Conservation (phyloP, 306 rosid genomes). For the Styphnolobium japonicum region DNA sequence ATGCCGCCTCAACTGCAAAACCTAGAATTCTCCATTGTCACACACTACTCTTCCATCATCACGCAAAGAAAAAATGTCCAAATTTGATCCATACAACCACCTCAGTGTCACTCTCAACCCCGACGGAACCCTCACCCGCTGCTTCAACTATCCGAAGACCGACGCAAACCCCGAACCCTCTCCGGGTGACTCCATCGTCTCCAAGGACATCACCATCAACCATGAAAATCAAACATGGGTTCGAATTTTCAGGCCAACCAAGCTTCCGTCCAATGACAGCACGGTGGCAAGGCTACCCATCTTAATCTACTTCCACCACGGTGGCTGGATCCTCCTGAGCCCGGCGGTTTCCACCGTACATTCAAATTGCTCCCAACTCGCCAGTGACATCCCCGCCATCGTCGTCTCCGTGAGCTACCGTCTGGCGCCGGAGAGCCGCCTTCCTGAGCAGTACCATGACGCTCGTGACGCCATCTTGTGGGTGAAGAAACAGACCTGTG, state of each 20-base stretch:
- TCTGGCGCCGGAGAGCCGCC: conserved; percentile 50
- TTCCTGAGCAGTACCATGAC: conserved; percentile 48
- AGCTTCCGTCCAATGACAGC: conserved; percentile 62
- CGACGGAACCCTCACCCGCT: conserved; percentile 48
- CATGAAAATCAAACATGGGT: conserved; percentile 30
- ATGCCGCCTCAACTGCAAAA: background rate
- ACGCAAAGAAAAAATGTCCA: conserved; percentile 29
- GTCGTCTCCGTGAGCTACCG: conserved; percentile 42
- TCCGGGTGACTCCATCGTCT: conserved; percentile 21
- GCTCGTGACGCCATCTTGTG: conserved; percentile 39
- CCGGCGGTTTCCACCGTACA: background rate
- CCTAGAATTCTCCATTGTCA: background rate
- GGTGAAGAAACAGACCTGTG: conserved; percentile 38
- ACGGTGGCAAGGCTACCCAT: conserved; percentile 52
- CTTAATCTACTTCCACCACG: conserved; percentile 50
- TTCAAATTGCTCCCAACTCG: conserved; percentile 14
- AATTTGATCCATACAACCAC: conserved; percentile 51
- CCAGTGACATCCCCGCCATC: conserved; percentile 43
- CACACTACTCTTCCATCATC: background rate
- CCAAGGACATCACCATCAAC: conserved; percentile 49
- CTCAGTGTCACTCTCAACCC: conserved; percentile 34
- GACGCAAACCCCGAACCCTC: conserved; percentile 30
- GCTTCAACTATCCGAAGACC: background rate
- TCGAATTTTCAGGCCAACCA: conserved; percentile 51
- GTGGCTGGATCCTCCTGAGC: conserved; percentile 42